A percentile compares a stretch with the other conserved stretches of the same genome.
Evolutionary conservation across 2,329 filamentous ascomycete genomes (phyloP).

Genomic region (Epichloe uncinata): DNA sequence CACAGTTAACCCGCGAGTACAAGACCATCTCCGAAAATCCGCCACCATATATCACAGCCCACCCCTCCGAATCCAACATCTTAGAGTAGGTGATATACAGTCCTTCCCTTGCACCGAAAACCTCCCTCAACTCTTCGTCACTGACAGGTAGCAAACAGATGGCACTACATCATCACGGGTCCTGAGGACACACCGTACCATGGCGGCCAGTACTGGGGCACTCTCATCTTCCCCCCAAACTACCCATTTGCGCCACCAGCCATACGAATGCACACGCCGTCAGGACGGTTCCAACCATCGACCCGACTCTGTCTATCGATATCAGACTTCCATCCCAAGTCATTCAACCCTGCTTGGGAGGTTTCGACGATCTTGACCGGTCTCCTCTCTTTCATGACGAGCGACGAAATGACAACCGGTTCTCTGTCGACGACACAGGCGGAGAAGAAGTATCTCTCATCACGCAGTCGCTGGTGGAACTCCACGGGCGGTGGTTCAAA

Average conservation of each 20-base stretch:
- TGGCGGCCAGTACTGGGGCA: slow-evolving; percentile 95
- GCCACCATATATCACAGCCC: slow-evolving; percentile 76
- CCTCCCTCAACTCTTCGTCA: no score
- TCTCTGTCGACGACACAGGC: slow-evolving; percentile 63
- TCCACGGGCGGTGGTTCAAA: slow-evolving; percentile 77
- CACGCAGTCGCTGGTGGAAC: slow-evolving; percentile 88
- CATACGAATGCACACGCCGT: slow-evolving; percentile 98
- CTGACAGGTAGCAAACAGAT: slow-evolving; percentile 34
- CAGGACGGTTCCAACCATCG: slow-evolving; percentile 85
- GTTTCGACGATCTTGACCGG: slow-evolving; percentile 94
- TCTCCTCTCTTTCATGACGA: slow-evolving; percentile 93
- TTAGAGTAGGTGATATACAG: slow-evolving; percentile 47
- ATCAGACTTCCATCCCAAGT: slow-evolving; percentile 94
- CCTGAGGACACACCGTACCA: slow-evolving; percentile 90
- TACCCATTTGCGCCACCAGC: slow-evolving; percentile 95
- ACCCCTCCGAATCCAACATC: slow-evolving; percentile 83
- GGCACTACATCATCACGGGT: slow-evolving; percentile 92
- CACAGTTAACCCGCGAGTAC: slow-evolving; percentile 47
- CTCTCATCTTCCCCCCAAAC: slow-evolving; percentile 90
- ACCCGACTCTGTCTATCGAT: slow-evolving; percentile 90
- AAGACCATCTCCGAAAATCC: slow-evolving; percentile 57
- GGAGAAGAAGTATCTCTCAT: slow-evolving; percentile 67
- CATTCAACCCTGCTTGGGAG: slow-evolving; percentile 97
- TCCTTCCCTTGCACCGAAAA: neutral
- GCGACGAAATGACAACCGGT: slow-evolving; percentile 96